Percentiles rank a stretch among this genome's conserved stretches.
Conservation (phyloP, 352 stramenopile genomes). For the Vaucheria bursata region DNA sequence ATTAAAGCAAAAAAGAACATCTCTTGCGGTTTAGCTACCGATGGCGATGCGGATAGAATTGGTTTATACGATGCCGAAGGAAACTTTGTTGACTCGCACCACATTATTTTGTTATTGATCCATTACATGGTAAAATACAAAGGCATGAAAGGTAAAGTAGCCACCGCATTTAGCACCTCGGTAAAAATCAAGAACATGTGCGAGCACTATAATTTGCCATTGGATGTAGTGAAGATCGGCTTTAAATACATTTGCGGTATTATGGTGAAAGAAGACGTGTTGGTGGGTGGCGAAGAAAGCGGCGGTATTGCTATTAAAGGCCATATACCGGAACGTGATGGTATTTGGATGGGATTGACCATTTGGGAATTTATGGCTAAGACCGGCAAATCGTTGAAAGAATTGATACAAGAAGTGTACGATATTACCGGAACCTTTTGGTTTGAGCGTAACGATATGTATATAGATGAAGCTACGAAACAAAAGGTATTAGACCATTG, state of each 20-base stretch:
- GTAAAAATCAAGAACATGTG: slow-evolving; percentile 3
- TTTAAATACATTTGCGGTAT: slow-evolving; percentile 4
- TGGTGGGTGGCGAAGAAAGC: neutral
- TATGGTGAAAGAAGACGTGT: neutral
- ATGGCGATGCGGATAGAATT: slow-evolving; percentile 4
- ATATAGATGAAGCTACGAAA: slow-evolving; percentile 1
- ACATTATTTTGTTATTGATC: slow-evolving; percentile 7
- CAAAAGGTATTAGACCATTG: neutral
- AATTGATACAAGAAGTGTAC: neutral
- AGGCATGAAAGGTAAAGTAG: neutral
- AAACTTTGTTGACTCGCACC: slow-evolving; percentile 1
- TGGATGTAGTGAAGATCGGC: neutral
- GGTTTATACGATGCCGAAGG: slow-evolving; percentile 2
- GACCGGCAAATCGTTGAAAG: neutral
- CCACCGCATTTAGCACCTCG: neutral
- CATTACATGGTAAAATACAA: slow-evolving; percentile 2
- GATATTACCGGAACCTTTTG: neutral
- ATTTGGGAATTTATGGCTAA: slow-evolving; percentile 8
- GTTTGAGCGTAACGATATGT: neutral
- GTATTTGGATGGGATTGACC: slow-evolving; percentile 5
- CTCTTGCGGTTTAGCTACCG: neutral
- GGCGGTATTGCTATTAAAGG: slow-evolving; percentile 2
- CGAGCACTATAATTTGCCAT: neutral
- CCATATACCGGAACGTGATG: neutral
- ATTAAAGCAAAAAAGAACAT: neutral